Conservation (phyloP, 441 rosid genomes). For the Adansonia grandidieri region DNA sequence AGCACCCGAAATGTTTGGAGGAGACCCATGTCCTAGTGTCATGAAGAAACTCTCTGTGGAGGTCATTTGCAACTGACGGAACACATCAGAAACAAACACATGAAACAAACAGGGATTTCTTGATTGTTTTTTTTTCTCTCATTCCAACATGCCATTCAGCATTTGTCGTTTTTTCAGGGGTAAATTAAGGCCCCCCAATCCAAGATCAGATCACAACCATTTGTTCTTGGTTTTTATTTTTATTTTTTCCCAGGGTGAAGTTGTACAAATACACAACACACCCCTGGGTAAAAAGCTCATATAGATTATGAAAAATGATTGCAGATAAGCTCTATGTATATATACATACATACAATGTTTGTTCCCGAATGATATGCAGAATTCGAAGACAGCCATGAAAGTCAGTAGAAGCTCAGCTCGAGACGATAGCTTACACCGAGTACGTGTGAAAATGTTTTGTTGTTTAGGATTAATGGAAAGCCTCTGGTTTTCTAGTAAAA, state of each 20-base stretch:
- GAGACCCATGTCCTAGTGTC: constrained; percentile 83
- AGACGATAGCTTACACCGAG: constrained; percentile 41
- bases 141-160: constrained; percentile 21
- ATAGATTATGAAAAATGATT: constrained; percentile 35
- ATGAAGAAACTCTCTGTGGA: constrained; percentile 96
- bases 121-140: constrained; percentile 23
- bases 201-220: constrained; percentile 18
- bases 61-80: constrained; percentile 71
- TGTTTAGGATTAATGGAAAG: constrained; percentile 31
- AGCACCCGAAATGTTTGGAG: constrained; percentile 92
- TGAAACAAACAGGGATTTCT: constrained; percentile 27
- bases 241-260: constrained; percentile 62
- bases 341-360: constrained; percentile 12
- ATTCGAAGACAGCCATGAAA: constrained; percentile 14
- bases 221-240: too few species aligned
- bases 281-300: constrained; percentile 38
- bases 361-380: constrained; percentile 16
- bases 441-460: constrained; percentile 58
- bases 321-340: constrained; percentile 37
- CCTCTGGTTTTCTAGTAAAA: constrained; percentile 46
- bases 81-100: constrained; percentile 19
- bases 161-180: constrained; percentile 31
- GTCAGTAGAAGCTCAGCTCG: constrained; percentile 48
- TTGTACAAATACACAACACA: constrained; percentile 77
- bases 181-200: constrained; percentile 30